These are phyloP conservation scores for Nelumbo lutea DNA, from an alignment of 164 flowering plant species.

Conservation along the genomic window DNA sequence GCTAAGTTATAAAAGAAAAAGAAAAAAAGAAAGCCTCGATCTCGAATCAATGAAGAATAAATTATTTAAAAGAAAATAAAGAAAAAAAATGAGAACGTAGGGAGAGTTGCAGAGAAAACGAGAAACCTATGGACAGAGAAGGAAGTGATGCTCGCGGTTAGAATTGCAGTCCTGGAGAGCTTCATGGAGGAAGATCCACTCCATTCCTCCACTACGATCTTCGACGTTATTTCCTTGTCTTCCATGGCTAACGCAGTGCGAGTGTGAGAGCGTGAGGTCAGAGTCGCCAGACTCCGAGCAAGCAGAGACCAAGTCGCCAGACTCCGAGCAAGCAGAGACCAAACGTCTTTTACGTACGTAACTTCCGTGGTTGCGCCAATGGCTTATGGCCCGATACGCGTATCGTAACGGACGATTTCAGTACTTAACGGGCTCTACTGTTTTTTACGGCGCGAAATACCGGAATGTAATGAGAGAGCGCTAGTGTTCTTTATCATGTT, in stretches of 20 bases:
- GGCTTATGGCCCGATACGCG: too few species aligned
- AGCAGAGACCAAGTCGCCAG: too few species aligned
- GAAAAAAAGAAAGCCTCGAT: background rate
- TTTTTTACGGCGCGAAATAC: too few species aligned
- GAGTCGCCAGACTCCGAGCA: too few species aligned
- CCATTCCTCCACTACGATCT: conserved; percentile 66
- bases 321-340: too few species aligned
- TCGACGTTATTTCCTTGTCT: conserved; percentile 2
- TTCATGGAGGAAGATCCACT: conserved; percentile 65
- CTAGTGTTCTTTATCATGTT: too few species aligned
- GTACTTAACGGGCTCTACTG: too few species aligned
- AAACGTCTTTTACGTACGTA: too few species aligned
- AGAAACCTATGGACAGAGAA: conserved; percentile 45
- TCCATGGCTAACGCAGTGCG: conserved; percentile 11
- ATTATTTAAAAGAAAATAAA: background rate
- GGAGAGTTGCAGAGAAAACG: background rate
- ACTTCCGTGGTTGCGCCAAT: too few species aligned
- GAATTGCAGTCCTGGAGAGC: conserved; percentile 66
- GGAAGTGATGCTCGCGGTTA: conserved; percentile 42
- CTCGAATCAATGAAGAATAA: background rate
- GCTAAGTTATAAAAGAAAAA: background rate
- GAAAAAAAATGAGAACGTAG: background rate
- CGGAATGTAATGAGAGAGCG: too few species aligned
- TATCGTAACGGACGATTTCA: too few species aligned
- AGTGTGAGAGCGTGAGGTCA: too few species aligned